Percentiles rank a stretch among this genome's conserved stretches.
These are phyloP conservation scores for Breviolum minutum DNA, from an alignment of 73 alveolate genomes.

Conservation along the genomic window DNA sequence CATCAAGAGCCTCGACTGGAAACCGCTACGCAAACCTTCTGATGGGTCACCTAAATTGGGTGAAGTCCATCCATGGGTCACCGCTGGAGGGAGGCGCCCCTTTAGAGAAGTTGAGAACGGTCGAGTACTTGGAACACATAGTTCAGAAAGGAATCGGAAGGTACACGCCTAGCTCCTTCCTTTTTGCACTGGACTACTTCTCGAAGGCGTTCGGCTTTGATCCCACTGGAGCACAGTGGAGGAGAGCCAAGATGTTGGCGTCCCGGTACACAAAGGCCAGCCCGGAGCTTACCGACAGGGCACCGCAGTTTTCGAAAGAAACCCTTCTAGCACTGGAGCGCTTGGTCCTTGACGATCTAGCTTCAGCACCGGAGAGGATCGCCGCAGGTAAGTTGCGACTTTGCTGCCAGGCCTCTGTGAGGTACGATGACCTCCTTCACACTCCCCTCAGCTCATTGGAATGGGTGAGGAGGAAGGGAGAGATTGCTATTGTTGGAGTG, in stretches of 20 bases:
- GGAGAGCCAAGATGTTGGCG: not conserved
- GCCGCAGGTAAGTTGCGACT: constrained; percentile 18
- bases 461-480: constrained; percentile 1
- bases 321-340: not conserved
- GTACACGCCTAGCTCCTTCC: not conserved
- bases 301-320: not conserved
- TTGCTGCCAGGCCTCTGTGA: not conserved
- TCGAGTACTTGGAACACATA: not conserved
- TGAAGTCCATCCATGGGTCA: not conserved
- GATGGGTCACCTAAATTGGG: not conserved
- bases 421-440: not conserved
- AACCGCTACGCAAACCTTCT: not conserved
- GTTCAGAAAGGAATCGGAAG: not conserved
- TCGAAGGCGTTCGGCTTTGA: constrained; percentile 9
- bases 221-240: not conserved
- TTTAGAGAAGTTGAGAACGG: not conserved
- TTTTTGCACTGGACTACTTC: constrained; percentile 24
- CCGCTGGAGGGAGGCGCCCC: not conserved
- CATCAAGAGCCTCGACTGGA: not conserved
- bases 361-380: not conserved
- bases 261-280: not conserved
- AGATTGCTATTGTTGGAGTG: not conserved
- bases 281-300: not conserved
- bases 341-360: not conserved
- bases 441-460: not conserved